Percentiles rank a stretch among this genome's conserved stretches.
phyloP scores from a whole-genome alignment of 306 rosid species.

The Argentina anserina region DNA sequence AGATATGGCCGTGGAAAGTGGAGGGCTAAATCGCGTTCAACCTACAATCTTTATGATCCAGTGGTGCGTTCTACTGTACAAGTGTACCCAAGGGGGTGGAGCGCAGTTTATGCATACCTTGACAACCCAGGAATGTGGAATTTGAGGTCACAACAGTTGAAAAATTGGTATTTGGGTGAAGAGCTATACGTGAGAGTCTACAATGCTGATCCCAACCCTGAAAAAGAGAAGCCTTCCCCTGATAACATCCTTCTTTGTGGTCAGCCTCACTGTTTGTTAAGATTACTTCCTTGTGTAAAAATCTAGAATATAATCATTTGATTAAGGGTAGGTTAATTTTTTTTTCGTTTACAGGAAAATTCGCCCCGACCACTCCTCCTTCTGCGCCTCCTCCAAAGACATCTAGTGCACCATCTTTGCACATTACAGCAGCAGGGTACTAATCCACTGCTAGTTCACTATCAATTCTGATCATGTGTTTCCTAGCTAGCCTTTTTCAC shows the following conservation, averaged over 20 bases:
- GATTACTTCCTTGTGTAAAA: neutral
- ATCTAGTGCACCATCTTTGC: conserved; percentile 30
- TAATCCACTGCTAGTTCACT: neutral
- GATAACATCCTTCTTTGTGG: conserved; percentile 51
- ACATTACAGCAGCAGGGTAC: conserved; percentile 38
- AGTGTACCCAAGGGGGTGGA: conserved; percentile 68
- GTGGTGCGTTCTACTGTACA: conserved; percentile 57
- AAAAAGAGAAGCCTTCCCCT: conserved; percentile 51
- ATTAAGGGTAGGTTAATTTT: neutral
- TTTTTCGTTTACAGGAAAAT: conserved; percentile 30
- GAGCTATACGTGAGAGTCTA: conserved; percentile 66
- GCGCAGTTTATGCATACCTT: conserved; percentile 58
- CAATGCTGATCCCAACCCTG: conserved; percentile 52
- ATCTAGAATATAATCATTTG: neutral
- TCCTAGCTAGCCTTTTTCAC: neutral
- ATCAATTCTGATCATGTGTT: neutral
- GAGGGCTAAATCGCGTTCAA: conserved; percentile 21
- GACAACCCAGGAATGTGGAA: conserved; percentile 82
- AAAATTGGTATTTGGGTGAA: conserved; percentile 57
- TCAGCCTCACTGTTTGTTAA: conserved; percentile 26
- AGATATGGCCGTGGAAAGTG: conserved; percentile 55
- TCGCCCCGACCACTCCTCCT: conserved; percentile 22
- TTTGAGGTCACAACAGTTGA: conserved; percentile 66
- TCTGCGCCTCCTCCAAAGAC: conserved; percentile 13
- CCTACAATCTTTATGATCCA: conserved; percentile 49